Evolutionary conservation across 345 rosid genomes (phyloP).

Genomic region (Gossypium ekmanianum): DNA sequence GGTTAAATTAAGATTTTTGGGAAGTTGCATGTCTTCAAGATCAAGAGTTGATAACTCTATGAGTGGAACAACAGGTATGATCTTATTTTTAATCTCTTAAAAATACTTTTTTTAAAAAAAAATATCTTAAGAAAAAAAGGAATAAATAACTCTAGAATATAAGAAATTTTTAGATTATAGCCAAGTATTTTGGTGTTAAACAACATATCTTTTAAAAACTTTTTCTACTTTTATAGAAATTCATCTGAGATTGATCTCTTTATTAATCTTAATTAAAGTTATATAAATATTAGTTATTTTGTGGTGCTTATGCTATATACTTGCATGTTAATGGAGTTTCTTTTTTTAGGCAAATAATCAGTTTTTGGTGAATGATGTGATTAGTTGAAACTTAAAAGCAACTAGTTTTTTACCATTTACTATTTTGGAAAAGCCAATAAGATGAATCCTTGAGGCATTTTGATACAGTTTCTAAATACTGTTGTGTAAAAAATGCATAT

Average conservation of each 20-base stretch:
- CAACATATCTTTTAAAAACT: slow-evolving; percentile 3
- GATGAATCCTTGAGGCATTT: neutral
- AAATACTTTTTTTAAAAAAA: too few relatives aligned
- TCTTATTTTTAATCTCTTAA: too few relatives aligned
- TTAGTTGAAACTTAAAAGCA: slow-evolving; percentile 5
- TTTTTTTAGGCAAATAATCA: neutral
- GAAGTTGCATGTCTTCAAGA: slow-evolving; percentile 67
- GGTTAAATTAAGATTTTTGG: slow-evolving; percentile 49
- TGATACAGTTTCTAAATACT: neutral
- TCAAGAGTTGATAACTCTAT: slow-evolving; percentile 77
- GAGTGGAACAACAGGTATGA: slow-evolving; percentile 40
- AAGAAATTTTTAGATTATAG: neutral
- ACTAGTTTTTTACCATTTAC: neutral
- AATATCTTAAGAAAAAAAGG: too few relatives aligned
- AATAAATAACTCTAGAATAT: neutral
- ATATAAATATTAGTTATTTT: neutral
- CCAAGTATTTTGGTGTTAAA: slow-evolving; percentile 7
- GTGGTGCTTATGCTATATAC: neutral
- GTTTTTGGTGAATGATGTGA: neutral
- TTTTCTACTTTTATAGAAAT: too few relatives aligned
- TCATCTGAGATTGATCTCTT: neutral
- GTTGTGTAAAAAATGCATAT: neutral
- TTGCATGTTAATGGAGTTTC: neutral
- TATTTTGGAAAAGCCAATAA: neutral
- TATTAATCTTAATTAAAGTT: neutral